Evolutionary conservation across 306 rosid species (phyloP), one percentile per base, ranked within the genome.

Genomic region (Ziziphus jujuba): DNA sequence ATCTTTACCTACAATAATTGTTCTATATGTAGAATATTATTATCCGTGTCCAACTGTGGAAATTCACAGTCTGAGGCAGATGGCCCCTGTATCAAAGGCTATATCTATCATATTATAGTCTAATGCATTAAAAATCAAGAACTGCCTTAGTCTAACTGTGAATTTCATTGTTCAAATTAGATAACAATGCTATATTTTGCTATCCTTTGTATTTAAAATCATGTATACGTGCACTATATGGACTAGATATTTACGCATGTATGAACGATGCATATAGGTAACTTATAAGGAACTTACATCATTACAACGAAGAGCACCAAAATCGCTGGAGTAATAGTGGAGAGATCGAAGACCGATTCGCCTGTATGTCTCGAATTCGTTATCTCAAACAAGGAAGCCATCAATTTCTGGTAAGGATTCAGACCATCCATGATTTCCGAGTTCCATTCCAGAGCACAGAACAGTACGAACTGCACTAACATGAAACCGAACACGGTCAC

Each of bases 361-460:
- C 93, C 96, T 0, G 87, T 0, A 59, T 92, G 91, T 59, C 95
- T 80, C 1, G 89, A 66, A 51, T 87, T 89, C 4, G 64, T n/a
- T 0, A 69, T 60, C 67, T 85, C 88, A 74, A 87, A 89, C 66
- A 84, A 53, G 0, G 89, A 75, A 0, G 80, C 88, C 16, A 84
- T 77, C 11, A 86, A 2, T 66, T 83, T 89, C 72, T 85, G 61
- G 56, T 85, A 86, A 0, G 31, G 52, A 81, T 40, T 84, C 8
- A 92, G 48, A 7, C 84, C 97, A 19, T 80, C 78, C 95, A 89
- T 66, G 15, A 54, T 76, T 2, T 47, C 72, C 0, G 88, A 79
- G 19, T 63, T 76, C 95, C 92, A 92, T 49, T 92, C 98, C 86
- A 84, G 19, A 0, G 69, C 63, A 47, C 89, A 81, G 14, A 92